Evolutionary conservation across 176 grass and related monocot genomes (phyloP).

Genomic region (Ensete ventricosum): DNA sequence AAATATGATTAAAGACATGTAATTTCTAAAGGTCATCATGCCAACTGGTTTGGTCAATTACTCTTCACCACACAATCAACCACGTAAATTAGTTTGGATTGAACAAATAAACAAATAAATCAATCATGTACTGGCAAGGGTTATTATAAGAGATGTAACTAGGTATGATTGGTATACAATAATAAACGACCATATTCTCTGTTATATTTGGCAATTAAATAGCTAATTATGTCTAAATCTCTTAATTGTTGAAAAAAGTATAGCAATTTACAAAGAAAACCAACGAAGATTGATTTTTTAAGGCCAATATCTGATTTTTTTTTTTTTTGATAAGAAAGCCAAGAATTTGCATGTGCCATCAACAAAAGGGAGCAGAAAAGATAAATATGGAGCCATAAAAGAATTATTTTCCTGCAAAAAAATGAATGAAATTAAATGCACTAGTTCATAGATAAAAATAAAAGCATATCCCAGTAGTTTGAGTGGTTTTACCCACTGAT

Average conservation of each 20-base stretch:
- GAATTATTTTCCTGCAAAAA: background rate
- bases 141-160: background rate
- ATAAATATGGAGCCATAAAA: background rate
- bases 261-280: background rate
- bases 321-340: background rate
- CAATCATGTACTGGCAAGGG: background rate
- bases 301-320: too few relatives aligned
- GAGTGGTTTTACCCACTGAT: conserved; percentile 40
- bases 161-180: background rate
- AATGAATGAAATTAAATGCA: background rate
- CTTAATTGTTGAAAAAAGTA: too few relatives aligned
- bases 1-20: too few relatives aligned
- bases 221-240: too few relatives aligned
- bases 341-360: background rate
- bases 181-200: background rate
- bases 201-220: too few relatives aligned
- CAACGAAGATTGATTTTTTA: background rate
- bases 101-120: background rate
- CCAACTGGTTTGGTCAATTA: too few relatives aligned
- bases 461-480: background rate
- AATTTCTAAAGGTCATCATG: too few relatives aligned
- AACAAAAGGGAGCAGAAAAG: background rate
- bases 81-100: too few relatives aligned
- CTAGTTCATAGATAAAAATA: background rate
- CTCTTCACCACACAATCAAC: too few relatives aligned